Conservation (phyloP, 164 flowering plant species). For the Warburgia ugandensis region DNA sequence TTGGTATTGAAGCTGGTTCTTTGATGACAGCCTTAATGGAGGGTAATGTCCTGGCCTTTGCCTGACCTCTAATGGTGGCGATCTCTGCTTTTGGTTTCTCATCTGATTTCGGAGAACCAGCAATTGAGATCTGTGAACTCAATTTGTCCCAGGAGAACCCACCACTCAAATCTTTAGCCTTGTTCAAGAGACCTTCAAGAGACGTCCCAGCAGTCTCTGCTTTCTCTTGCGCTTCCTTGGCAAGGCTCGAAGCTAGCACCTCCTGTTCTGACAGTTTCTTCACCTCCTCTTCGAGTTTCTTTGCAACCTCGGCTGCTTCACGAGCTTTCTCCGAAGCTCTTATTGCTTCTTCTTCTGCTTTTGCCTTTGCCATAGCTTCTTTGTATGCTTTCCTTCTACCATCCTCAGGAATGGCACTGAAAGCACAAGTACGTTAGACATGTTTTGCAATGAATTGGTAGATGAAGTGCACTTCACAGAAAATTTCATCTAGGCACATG, state of each 20-base stretch:
- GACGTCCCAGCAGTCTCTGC: slow-evolving; percentile 60
- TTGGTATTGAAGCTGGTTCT: slow-evolving; percentile 16
- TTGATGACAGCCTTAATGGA: slow-evolving; percentile 59
- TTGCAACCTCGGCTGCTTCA: slow-evolving; percentile 54
- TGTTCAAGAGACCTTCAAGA: slow-evolving; percentile 41
- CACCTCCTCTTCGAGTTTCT: slow-evolving; percentile 50
- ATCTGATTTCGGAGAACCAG: slow-evolving; percentile 28
- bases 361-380: slow-evolving; percentile 59
- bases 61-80: slow-evolving; percentile 84
- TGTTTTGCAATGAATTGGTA: neutral
- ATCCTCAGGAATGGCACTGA: slow-evolving; percentile 82
- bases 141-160: slow-evolving; percentile 69
- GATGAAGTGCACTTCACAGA: no score
- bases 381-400: slow-evolving; percentile 74
- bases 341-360: slow-evolving; percentile 73
- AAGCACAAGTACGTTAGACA: neutral
- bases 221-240: slow-evolving; percentile 57
- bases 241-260: slow-evolving; percentile 38
- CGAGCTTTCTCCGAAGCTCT: slow-evolving; percentile 53
- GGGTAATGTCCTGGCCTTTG: slow-evolving; percentile 61
- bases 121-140: slow-evolving; percentile 36
- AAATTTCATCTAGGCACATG: no score
- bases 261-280: slow-evolving; percentile 50
- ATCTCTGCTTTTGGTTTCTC: slow-evolving; percentile 56
- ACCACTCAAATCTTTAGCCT: slow-evolving; percentile 50